Percentiles rank a stretch among this genome's conserved stretches.
Evolutionary conservation across 176 grass and related monocot species (phyloP).

Genomic region (Rhynchospora breviuscula): DNA sequence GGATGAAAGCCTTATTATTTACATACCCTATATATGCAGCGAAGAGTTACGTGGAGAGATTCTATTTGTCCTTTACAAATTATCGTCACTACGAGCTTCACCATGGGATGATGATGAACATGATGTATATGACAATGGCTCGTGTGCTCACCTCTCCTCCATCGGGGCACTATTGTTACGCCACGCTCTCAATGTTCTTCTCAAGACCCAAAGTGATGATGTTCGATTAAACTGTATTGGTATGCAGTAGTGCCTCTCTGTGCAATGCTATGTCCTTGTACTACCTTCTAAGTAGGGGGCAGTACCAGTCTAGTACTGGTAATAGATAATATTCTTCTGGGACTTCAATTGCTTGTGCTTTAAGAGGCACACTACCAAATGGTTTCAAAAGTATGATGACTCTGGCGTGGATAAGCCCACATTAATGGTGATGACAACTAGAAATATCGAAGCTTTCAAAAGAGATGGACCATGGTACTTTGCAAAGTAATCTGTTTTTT

Average conservation of each 20-base stretch:
- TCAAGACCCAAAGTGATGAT: constrained; percentile 82
- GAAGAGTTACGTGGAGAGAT: constrained; percentile 88
- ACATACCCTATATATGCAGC: constrained; percentile 49
- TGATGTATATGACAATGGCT: constrained; percentile 2
- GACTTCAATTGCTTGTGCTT: constrained; percentile 9
- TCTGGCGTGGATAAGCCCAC: neutral
- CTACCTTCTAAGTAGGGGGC: neutral
- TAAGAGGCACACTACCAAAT: neutral
- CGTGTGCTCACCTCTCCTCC: constrained; percentile 30
- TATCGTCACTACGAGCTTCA: constrained; percentile 53
- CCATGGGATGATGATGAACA: constrained; percentile 50
- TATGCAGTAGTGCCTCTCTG: constrained; percentile 23
- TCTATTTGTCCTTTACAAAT: constrained; percentile 75
- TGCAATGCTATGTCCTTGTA: neutral
- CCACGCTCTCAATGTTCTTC: constrained; percentile 68
- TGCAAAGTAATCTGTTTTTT: no score
- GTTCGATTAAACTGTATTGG: constrained; percentile 90
- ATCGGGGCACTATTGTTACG: constrained; percentile 43
- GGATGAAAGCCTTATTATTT: constrained; percentile 3
- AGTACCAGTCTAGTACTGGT: neutral
- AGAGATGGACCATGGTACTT: no score
- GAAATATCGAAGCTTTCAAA: constrained; percentile 7
- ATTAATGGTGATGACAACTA: neutral
- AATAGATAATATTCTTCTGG: neutral
- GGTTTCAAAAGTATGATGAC: constrained; percentile 12